phyloP scores from a whole-genome alignment of 2,329 filamentous ascomycete genomes.

The Ramichloridium luteum region DNA sequence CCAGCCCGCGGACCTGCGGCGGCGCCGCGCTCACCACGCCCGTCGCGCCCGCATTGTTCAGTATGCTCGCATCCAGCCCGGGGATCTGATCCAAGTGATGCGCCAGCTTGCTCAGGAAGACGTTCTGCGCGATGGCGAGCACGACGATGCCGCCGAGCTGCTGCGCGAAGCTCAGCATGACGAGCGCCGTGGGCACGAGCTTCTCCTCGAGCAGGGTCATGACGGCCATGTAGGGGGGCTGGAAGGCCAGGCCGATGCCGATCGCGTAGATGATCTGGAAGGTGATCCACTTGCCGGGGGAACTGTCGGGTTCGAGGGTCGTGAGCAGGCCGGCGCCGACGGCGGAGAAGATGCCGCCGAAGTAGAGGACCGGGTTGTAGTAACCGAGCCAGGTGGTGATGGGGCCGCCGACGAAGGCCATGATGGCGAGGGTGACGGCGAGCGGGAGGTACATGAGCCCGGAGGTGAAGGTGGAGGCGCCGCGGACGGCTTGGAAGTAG shows the following conservation, averaged over 20 bases:
- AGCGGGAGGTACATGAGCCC: conserved; percentile 33
- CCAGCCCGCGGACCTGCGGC: conserved; percentile 1
- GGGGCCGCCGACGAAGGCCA: conserved; percentile 10
- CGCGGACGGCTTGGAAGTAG: conserved; percentile 41
- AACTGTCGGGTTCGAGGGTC: conserved; percentile 15
- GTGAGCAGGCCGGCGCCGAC: conserved; percentile 12
- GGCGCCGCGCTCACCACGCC: conserved; percentile 1
- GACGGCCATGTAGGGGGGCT: conserved; percentile 21
- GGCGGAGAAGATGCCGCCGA: conserved; percentile 6
- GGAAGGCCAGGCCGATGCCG: conserved; percentile 20
- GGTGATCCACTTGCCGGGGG: conserved; percentile 20
- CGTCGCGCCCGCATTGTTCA: conserved; percentile 1
- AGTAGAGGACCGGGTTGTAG: conserved; percentile 8
- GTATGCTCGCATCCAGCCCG: neutral
- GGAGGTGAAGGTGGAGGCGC: conserved; percentile 26
- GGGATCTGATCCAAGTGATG: neutral
- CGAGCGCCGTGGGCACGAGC: conserved; percentile 5
- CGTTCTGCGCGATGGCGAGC: conserved; percentile 8
- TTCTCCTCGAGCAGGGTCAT: conserved; percentile 7
- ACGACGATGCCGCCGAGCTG: conserved; percentile 8
- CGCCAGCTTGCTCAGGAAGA: conserved; percentile 8
- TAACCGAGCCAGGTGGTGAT: conserved; percentile 9
- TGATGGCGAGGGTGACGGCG: conserved; percentile 34
- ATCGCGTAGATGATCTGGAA: conserved; percentile 24
- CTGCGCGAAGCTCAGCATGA: conserved; percentile 9